These are phyloP conservation scores for Phaffia rhodozyma DNA, from an alignment of 1,284 basidiomycete genomes.

Conservation along the genomic window DNA sequence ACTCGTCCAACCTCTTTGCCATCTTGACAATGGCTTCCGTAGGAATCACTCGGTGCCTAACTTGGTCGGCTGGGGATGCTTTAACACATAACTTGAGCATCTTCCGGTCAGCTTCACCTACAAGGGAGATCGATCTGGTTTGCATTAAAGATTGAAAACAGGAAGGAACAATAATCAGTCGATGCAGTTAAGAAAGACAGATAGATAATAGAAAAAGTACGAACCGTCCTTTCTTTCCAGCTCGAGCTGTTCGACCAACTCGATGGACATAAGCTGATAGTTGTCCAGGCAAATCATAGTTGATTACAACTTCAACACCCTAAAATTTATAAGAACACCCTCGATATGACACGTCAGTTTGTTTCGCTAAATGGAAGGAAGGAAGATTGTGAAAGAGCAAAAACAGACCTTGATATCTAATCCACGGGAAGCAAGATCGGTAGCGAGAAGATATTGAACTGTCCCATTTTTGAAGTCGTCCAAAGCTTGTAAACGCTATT, in stretches of 20 bases:
- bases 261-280: constrained; percentile 90
- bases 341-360: no score
- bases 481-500: constrained; percentile 69
- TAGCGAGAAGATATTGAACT: constrained; percentile 85
- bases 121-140: constrained; percentile 79
- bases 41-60: constrained; percentile 81
- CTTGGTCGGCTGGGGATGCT: constrained; percentile 67
- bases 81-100: constrained; percentile 95
- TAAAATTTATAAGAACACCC: no score
- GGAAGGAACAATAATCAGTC: not conserved
- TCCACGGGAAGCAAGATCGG: constrained; percentile 88
- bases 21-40: constrained; percentile 63
- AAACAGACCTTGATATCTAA: constrained; percentile 65
- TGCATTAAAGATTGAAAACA: not conserved
- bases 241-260: constrained; percentile 91
- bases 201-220: constrained; percentile 25
- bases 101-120: constrained; percentile 91
- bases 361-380: no score
- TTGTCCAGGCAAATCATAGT: constrained; percentile 94
- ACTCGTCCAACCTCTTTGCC: constrained; percentile 52
- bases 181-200: not conserved
- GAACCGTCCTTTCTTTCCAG: constrained; percentile 78
- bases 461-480: constrained; percentile 73
- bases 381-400: no score
- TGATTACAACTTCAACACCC: constrained; percentile 93